A percentile compares a stretch with the other conserved stretches of the same genome.
These are phyloP conservation scores for Pelargonium myrrhifolium DNA, from an alignment of 441 rosid species.

Conservation along the genomic window DNA sequence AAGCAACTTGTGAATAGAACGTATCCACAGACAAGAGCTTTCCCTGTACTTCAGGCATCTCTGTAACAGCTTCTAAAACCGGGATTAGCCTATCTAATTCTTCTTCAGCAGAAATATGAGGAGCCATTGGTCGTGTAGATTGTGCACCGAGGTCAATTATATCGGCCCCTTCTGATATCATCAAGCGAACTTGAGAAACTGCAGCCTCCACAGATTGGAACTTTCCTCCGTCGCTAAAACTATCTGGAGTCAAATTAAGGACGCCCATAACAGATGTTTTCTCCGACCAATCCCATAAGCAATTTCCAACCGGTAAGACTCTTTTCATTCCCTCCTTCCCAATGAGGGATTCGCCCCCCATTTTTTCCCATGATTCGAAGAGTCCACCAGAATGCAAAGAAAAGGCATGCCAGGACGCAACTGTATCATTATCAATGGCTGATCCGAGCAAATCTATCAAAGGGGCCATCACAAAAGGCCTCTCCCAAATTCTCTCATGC, in stretches of 20 bases:
- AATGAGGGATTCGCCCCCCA: slow-evolving; percentile 66
- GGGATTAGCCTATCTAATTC: slow-evolving; percentile 72
- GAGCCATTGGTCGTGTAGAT: slow-evolving; percentile 81
- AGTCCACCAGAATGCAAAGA: slow-evolving; percentile 46
- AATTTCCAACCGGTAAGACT: slow-evolving; percentile 64
- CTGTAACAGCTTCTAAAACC: slow-evolving; percentile 54
- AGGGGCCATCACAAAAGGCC: slow-evolving; percentile 90
- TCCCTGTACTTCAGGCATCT: slow-evolving; percentile 77
- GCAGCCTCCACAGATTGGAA: slow-evolving; percentile 60
- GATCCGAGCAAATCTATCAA: slow-evolving; percentile 72
- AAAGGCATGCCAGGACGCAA: slow-evolving; percentile 74
- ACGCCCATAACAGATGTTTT: slow-evolving; percentile 77
- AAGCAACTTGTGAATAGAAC: slow-evolving; percentile 79
- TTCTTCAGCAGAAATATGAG: slow-evolving; percentile 52
- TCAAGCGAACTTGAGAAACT: slow-evolving; percentile 54
- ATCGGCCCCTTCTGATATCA: slow-evolving; percentile 78
- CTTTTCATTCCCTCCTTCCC: slow-evolving; percentile 75
- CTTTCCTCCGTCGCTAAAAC: slow-evolving; percentile 90
- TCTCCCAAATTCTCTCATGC: slow-evolving; percentile 85
- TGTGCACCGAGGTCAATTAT: slow-evolving; percentile 88
- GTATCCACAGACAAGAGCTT: slow-evolving; percentile 83
- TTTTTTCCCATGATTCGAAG: slow-evolving; percentile 56
- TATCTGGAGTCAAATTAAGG: slow-evolving; percentile 87
- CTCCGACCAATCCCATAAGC: slow-evolving; percentile 71
- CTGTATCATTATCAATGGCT: slow-evolving; percentile 54